These are phyloP conservation scores for cucumber (Cucumis sativus) DNA, from an alignment of 306 rosid species.

Conservation along the genomic window DNA sequence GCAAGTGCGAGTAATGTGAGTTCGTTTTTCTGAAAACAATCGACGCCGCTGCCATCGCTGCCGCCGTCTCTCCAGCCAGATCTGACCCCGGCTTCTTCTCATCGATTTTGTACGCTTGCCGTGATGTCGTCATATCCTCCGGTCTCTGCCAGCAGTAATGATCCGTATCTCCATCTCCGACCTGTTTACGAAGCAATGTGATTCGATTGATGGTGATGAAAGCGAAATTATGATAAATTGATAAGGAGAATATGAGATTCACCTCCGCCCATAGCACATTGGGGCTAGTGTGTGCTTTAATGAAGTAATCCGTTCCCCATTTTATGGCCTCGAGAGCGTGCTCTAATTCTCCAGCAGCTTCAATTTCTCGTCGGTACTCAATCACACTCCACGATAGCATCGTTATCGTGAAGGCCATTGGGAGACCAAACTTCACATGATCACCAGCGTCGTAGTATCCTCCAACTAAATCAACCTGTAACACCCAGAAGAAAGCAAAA, in stretches of 20 bases:
- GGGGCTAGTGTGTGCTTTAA: constrained; percentile 89
- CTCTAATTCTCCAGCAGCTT: constrained; percentile 58
- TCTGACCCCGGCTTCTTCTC: constrained; percentile 78
- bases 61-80: constrained; percentile 90
- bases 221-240: background rate
- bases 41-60: constrained; percentile 92
- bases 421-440: constrained; percentile 92
- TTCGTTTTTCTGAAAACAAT: constrained; percentile 64
- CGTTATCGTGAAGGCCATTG: constrained; percentile 95
- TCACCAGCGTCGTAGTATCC: constrained; percentile 98
- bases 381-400: constrained; percentile 91
- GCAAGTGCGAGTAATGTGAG: constrained; percentile 78
- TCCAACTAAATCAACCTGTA: constrained; percentile 88
- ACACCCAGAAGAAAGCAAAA: background rate
- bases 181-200: constrained; percentile 25
- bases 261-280: constrained; percentile 97
- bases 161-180: constrained; percentile 96
- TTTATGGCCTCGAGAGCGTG: constrained; percentile 88
- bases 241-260: background rate
- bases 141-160: constrained; percentile 97
- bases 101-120: constrained; percentile 88
- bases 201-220: background rate
- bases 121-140: constrained; percentile 95
- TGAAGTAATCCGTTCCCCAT: constrained; percentile 98
- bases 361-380: constrained; percentile 53